Base-by-base conservation (phyloP, 192 early-diverging fungal species). In the Linnemannia zychae region DNA sequence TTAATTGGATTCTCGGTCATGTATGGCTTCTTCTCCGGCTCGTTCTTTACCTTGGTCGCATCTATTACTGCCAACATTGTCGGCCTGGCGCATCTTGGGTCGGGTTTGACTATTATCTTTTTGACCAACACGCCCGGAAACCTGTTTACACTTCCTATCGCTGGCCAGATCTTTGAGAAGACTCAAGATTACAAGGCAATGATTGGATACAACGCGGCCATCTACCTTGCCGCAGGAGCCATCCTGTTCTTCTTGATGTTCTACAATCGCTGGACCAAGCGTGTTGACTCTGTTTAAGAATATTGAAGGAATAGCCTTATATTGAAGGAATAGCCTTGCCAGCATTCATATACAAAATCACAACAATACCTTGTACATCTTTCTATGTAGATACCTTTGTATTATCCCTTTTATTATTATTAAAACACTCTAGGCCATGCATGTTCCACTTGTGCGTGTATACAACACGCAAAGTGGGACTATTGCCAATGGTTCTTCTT, bases 51-150 rank as follows among this genome's bases (percentile, higher is more conserved):
- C 24, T 33, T 86, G 50, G 80, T 82, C 11, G 74, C 80, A n/a
- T 81, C 77, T 38, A 78, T 86, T 67, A 81, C 80, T 34, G 90
- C 91, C 36, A 88, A 91, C 44, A 84, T 92, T 75, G 91, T 91
- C 1, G 90, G 90, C 60, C 66, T 89, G 44, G 63, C 77, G 4
- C 87, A 90, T 31, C 52, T 90, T 34, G 81, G 82, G 31, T 71
- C 72, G 12, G 90, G 83, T 7, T 73, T 91, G 53, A 88, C 88
- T 24, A 74, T 88, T 49, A 82, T 75, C 67, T 91, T 90, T 65
- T 57, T 87, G 66, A 76, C 74, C 53, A 80, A 89, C 78, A 79
- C 74, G 7, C 84, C 77, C 31, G 85, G 88, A 3, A 82, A 77
- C 63, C 50, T 89, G 50, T 75, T 89, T 28, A 82, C 83, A 3